A percentile compares a stretch with the other conserved stretches of the same genome.
Evolutionary conservation across 164 flowering plant genomes (phyloP).

Genomic region (Nelumbo lutea): DNA sequence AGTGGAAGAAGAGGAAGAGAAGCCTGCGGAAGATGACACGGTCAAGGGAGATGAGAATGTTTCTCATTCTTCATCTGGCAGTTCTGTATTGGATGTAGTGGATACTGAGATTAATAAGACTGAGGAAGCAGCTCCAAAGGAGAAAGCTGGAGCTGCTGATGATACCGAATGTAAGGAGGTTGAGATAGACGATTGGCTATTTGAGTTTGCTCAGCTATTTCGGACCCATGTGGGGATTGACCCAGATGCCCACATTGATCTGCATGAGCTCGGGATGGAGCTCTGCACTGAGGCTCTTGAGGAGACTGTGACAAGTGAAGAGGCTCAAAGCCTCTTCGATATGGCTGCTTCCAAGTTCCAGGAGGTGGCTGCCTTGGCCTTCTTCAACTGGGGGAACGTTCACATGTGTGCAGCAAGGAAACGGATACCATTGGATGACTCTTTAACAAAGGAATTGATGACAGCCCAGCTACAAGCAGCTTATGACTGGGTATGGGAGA

Average conservation of each 20-base stretch:
- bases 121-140: slow-evolving; percentile 45
- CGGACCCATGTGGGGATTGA: slow-evolving; percentile 89
- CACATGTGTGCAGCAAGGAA: slow-evolving; percentile 98
- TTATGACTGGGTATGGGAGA: slow-evolving; percentile 87
- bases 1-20: slow-evolving; percentile 80
- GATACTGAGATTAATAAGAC: slow-evolving; percentile 39
- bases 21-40: slow-evolving; percentile 43
- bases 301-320: slow-evolving; percentile 94
- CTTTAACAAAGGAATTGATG: slow-evolving; percentile 61
- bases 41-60: slow-evolving; percentile 58
- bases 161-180: slow-evolving; percentile 68
- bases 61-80: slow-evolving; percentile 48
- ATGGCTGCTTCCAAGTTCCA: slow-evolving; percentile 92
- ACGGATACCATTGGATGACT: slow-evolving; percentile 80
- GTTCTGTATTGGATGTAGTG: slow-evolving; percentile 38
- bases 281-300: slow-evolving; percentile 95
- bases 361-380: slow-evolving; percentile 92
- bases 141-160: slow-evolving; percentile 40
- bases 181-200: slow-evolving; percentile 97
- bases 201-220: slow-evolving; percentile 92
- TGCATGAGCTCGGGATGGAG: slow-evolving; percentile 97
- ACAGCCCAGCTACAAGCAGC: slow-evolving; percentile 71
- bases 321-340: slow-evolving; percentile 85
- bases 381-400: slow-evolving; percentile 98
- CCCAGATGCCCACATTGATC: slow-evolving; percentile 91